Evolutionary conservation across 1,284 basidiomycete species (phyloP).

Genomic region (Cryptococcus floricola): DNA sequence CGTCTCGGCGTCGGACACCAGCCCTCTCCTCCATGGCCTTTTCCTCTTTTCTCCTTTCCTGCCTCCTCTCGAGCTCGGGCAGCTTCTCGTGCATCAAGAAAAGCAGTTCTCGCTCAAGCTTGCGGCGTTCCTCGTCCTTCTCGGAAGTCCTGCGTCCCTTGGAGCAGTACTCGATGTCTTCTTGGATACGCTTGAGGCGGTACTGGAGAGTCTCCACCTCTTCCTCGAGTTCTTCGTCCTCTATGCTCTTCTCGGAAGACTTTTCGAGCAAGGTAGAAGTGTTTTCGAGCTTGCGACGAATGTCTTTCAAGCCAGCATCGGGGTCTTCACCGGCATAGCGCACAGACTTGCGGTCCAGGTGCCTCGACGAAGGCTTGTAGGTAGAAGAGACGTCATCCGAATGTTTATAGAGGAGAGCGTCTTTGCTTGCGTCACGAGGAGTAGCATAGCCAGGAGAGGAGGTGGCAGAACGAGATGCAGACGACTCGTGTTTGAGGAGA

Average conservation of each 20-base stretch:
- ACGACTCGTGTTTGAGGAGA: conserved; percentile 81
- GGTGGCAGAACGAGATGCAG: conserved; percentile 53
- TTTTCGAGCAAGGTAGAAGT: conserved; percentile 79
- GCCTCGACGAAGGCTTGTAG: conserved; percentile 82
- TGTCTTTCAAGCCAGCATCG: conserved; percentile 71
- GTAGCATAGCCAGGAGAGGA: conserved; percentile 55
- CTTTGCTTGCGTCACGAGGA: conserved; percentile 59
- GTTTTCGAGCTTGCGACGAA: conserved; percentile 80
- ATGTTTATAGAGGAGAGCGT: conserved; percentile 92
- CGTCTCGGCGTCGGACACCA: conserved; percentile 74
- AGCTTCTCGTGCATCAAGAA: conserved; percentile 85
- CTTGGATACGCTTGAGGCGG: conserved; percentile 80
- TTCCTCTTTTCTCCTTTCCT: conserved; percentile 73
- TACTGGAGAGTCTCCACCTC: conserved; percentile 87
- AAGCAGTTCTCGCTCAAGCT: conserved; percentile 83
- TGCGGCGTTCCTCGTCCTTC: conserved; percentile 81
- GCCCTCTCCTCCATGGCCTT: conserved; percentile 73
- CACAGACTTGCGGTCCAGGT: conserved; percentile 81
- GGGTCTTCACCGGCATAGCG: conserved; percentile 69
- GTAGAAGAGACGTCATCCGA: conserved; percentile 59
- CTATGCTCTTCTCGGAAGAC: conserved; percentile 62
- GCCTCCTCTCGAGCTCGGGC: conserved; percentile 81
- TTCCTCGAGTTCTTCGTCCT: conserved; percentile 82
- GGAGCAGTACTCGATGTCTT: conserved; percentile 87
- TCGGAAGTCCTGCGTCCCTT: conserved; percentile 68